These are phyloP conservation scores for Colletotrichum melonis DNA, from an alignment of 2,329 filamentous ascomycete genomes.

Conservation along the genomic window DNA sequence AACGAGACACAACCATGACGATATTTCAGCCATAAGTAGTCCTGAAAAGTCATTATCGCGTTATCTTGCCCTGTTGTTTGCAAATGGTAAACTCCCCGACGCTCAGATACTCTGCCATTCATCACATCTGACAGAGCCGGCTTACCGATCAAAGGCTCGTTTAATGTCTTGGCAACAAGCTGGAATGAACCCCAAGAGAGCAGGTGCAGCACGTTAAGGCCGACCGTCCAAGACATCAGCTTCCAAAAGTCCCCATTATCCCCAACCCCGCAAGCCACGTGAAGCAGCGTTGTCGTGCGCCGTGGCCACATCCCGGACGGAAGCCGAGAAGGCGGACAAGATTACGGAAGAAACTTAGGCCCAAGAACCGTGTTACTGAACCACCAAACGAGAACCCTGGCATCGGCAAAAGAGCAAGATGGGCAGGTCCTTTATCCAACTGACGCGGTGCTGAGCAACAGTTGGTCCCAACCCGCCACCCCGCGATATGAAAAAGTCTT, in stretches of 20 bases:
- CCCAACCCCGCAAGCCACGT: not conserved
- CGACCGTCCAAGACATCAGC: not conserved
- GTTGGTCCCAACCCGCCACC: constrained; percentile 9
- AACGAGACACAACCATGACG: not conserved
- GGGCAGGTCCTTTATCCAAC: constrained; percentile 16
- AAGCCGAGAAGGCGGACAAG: not conserved
- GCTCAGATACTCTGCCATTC: not conserved
- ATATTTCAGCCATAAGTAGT: not conserved
- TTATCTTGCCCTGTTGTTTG: not conserved
- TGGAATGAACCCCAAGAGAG: not conserved
- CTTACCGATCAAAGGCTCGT: not conserved
- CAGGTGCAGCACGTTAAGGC: not conserved
- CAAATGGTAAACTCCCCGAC: not conserved
- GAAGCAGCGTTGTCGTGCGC: not conserved
- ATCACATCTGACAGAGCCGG: not conserved
- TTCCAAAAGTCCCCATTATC: not conserved
- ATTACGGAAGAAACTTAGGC: not conserved
- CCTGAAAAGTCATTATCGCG: not conserved
- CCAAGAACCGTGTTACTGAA: not conserved
- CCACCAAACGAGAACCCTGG: not conserved
- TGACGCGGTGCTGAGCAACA: not conserved
- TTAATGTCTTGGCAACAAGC: constrained; percentile 1
- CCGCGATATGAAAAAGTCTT: constrained; percentile 23
- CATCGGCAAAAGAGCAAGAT: constrained; percentile 5
- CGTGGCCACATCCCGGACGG: not conserved